phyloP scores from a whole-genome alignment of 2,329 filamentous ascomycete species.

The Monilinia polystroma region DNA sequence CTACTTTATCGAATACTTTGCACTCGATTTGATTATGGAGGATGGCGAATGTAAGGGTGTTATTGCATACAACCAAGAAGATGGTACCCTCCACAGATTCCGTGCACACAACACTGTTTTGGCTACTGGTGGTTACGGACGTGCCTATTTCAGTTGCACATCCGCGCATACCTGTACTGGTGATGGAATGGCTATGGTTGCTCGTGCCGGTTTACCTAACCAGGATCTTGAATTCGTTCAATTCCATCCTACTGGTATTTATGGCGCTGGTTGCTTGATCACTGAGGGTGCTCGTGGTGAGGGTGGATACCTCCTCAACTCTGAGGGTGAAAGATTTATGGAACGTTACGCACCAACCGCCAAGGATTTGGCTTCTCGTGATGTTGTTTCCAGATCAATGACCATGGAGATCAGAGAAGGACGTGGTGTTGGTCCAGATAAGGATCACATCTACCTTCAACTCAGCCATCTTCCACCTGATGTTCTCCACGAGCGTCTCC shows the following conservation, averaged over 20 bases:
- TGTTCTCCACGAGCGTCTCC: conserved; percentile 48
- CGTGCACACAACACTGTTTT: conserved; percentile 48
- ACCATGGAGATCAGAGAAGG: conserved; percentile 50
- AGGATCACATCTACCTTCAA: conserved; percentile 50
- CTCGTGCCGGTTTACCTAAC: conserved; percentile 49
- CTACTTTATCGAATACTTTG: conserved; percentile 53
- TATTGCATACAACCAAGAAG: conserved; percentile 42
- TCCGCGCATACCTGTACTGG: conserved; percentile 51
- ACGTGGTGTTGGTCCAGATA: conserved; percentile 46
- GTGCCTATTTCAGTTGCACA: conserved; percentile 51
- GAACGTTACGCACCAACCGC: conserved; percentile 52
- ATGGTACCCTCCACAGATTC: conserved; percentile 49
- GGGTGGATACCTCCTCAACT: conserved; percentile 51
- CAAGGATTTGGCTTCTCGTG: conserved; percentile 49
- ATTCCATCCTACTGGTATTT: conserved; percentile 52
- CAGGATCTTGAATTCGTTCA: conserved; percentile 54
- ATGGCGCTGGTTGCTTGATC: conserved; percentile 50
- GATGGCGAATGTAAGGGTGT: conserved; percentile 49
- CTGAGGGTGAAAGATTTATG: conserved; percentile 51
- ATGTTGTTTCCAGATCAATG: conserved; percentile 50
- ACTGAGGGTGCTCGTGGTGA: conserved; percentile 52
- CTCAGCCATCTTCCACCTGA: conserved; percentile 49
- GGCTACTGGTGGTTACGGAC: conserved; percentile 51
- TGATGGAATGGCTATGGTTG: conserved; percentile 51
- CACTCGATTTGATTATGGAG: conserved; percentile 49